A percentile compares a stretch with the other conserved stretches of the same genome.
Conservation (phyloP, 176 grass and related monocot genomes). For the Aegilops sharonensis region DNA sequence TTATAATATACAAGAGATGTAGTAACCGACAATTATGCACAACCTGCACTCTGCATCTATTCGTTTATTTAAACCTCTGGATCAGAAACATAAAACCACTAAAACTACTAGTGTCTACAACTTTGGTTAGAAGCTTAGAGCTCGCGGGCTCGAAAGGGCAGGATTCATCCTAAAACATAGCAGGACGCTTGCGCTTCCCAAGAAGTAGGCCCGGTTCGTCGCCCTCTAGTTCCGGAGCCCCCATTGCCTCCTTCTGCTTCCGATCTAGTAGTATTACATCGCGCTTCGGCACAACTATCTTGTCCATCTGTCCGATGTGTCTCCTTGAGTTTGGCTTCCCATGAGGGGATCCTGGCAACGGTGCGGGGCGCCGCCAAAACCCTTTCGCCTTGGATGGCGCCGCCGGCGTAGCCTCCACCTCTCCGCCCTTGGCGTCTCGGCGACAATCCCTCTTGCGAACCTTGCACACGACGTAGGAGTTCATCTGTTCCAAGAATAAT, state of each 20-base stretch:
- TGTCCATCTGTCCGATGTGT: not conserved
- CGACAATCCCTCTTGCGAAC: not conserved
- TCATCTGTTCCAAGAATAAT: slow-evolving; percentile 21
- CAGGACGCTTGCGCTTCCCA: not conserved
- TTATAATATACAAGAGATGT: no score
- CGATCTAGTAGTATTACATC: not conserved
- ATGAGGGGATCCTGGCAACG: not conserved
- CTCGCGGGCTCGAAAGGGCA: not conserved
- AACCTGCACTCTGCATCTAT: no score
- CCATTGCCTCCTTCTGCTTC: not conserved
- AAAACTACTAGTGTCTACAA: not conserved
- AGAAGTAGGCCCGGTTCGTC: not conserved
- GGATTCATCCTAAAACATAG: not conserved
- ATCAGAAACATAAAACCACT: no score
- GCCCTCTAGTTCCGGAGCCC: not conserved
- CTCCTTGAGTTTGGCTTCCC: not conserved
- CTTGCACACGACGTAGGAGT: slow-evolving; percentile 14
- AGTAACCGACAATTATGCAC: no score
- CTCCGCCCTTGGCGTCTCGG: not conserved
- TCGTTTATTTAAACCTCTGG: no score
- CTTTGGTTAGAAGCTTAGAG: not conserved
- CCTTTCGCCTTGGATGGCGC: no score
- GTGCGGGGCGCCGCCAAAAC: no score
- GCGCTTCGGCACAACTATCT: not conserved
- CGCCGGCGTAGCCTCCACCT: not conserved